These are phyloP conservation scores for Paecilomyces variotii DNA, from an alignment of 2,329 filamentous ascomycete genomes.

Conservation along the genomic window DNA sequence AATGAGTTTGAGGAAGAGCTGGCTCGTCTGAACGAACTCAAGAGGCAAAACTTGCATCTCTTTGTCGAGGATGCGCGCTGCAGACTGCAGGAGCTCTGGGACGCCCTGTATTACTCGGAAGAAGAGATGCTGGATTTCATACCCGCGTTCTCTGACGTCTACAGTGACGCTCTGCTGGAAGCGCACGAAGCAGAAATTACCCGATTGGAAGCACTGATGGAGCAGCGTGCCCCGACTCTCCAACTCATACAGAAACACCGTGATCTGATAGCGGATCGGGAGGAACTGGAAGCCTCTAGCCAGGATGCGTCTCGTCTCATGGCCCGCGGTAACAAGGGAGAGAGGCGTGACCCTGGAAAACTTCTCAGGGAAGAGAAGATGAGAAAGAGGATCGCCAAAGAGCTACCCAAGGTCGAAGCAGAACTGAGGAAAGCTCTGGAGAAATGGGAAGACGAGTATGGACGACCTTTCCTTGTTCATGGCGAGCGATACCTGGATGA, in stretches of 20 bases:
- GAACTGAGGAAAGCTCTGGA: slow-evolving; percentile 79
- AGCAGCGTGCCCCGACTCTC: slow-evolving; percentile 79
- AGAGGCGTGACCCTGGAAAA: slow-evolving; percentile 89
- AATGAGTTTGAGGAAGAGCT: slow-evolving; percentile 96
- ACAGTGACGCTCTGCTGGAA: slow-evolving; percentile 88
- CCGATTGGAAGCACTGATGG: slow-evolving; percentile 70
- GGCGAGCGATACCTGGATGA: slow-evolving; percentile 85
- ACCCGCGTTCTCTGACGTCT: slow-evolving; percentile 93
- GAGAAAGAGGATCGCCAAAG: slow-evolving; percentile 93
- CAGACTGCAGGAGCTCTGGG: slow-evolving; percentile 92
- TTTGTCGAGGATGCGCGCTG: slow-evolving; percentile 92
- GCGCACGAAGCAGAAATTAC: slow-evolving; percentile 88
- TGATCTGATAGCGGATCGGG: slow-evolving; percentile 72
- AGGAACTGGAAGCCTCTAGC: slow-evolving; percentile 81
- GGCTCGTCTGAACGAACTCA: slow-evolving; percentile 76
- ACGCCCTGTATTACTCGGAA: slow-evolving; percentile 85
- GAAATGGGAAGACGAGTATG: slow-evolving; percentile 88
- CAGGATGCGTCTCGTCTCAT: slow-evolving; percentile 92
- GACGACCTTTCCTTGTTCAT: slow-evolving; percentile 84
- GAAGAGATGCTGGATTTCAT: slow-evolving; percentile 99
- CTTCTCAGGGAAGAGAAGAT: slow-evolving; percentile 95
- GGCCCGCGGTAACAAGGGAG: slow-evolving; percentile 83
- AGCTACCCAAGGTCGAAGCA: slow-evolving; percentile 80
- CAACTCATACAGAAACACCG: slow-evolving; percentile 77
- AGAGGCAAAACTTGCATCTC: slow-evolving; percentile 86